phyloP scores from a whole-genome alignment of 805 yeast species.

The Candida lessepsii region DNA sequence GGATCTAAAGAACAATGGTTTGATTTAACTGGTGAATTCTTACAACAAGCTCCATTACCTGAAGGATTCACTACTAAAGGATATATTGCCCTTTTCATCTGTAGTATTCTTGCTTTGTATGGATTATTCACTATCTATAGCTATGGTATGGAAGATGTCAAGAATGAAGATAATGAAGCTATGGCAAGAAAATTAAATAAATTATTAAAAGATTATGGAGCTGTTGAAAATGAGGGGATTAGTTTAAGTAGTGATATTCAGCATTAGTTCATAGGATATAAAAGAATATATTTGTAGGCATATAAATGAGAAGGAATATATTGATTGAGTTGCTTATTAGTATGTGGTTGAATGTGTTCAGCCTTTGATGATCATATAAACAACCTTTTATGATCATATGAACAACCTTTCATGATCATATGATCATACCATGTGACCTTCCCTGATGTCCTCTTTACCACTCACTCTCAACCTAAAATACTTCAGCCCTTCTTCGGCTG shows the following conservation, averaged over 20 bases:
- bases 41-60: slow-evolving; percentile 64
- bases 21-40: slow-evolving; percentile 56
- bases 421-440: no score
- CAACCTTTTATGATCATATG: no score
- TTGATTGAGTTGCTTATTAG: no score
- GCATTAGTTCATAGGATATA: no score
- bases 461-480: no score
- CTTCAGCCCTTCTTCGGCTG: no score
- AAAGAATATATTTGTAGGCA: no score
- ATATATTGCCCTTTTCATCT: slow-evolving; percentile 57
- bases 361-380: no score
- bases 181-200: slow-evolving; percentile 34
- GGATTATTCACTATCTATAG: slow-evolving; percentile 60
- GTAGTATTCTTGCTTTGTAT: slow-evolving; percentile 54
- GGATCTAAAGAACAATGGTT: slow-evolving; percentile 54
- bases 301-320: no score
- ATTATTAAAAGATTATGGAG: slow-evolving; percentile 29
- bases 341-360: no score
- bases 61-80: slow-evolving; percentile 71
- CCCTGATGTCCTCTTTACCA: no score
- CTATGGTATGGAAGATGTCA: slow-evolving; percentile 66
- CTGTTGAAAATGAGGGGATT: slow-evolving; percentile 17
- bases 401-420: no score
- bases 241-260: slow-evolving; percentile 11
- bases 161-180: slow-evolving; percentile 47